These are phyloP conservation scores for Euphrasia confusa DNA, from an alignment of 257 asterid species.

Conservation along the genomic window DNA sequence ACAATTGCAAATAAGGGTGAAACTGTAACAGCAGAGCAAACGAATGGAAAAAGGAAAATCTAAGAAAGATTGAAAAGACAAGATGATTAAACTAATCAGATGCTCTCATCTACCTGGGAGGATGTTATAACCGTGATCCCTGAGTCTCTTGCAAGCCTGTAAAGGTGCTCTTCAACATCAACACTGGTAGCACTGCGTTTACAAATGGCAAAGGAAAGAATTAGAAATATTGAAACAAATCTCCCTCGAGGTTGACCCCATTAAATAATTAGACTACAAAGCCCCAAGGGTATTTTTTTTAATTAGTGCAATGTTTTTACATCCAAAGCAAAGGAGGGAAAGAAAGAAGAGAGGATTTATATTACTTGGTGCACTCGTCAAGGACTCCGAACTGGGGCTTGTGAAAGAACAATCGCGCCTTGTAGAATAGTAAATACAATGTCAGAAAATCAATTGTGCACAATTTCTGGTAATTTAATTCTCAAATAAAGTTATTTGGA, in stretches of 20 bases:
- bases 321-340: conserved; percentile 13
- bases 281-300: background rate
- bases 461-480: conserved; percentile 8
- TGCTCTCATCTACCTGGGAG: conserved; percentile 63
- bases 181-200: conserved; percentile 89
- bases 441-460: conserved; percentile 20
- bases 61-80: conserved; percentile 11
- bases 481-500: background rate
- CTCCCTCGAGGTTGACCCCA: background rate
- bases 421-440: conserved; percentile 24
- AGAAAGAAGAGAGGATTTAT: background rate
- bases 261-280: background rate
- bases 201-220: conserved; percentile 20
- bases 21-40: background rate
- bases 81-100: conserved; percentile 11
- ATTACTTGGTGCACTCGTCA: conserved; percentile 93
- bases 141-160: conserved; percentile 66
- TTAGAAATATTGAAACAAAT: conserved; percentile 20
- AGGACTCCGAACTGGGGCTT: conserved; percentile 91
- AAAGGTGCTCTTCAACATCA: conserved; percentile 96
- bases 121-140: conserved; percentile 97
- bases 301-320: background rate
- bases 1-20: background rate
- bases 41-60: conserved; percentile 4
- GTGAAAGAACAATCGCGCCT: conserved; percentile 98